Evolutionary conservation across 163 green algal genomes (phyloP).

Genomic region (Scenedesmus sp.): DNA sequence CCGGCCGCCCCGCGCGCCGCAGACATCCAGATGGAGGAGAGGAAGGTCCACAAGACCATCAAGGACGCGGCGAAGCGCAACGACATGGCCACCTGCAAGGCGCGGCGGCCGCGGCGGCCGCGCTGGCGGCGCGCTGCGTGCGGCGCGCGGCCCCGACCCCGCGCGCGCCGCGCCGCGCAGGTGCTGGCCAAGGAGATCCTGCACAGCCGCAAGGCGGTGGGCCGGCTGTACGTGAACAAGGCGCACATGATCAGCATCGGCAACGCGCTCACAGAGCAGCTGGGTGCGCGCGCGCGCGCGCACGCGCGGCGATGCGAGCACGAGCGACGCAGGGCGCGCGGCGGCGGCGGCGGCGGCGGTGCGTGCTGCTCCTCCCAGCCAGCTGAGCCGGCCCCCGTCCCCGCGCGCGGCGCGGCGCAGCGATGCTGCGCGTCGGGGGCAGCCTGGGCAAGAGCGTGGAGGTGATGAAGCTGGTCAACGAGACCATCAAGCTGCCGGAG

Average conservation of each 20-base stretch:
- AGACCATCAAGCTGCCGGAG: slow-evolving; percentile 83
- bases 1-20: slow-evolving; percentile 2
- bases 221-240: slow-evolving; percentile 89
- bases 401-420: slow-evolving; percentile 56
- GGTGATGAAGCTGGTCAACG: slow-evolving; percentile 92
- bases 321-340: neutral
- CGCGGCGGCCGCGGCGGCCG: slow-evolving; percentile 31
- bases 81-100: slow-evolving; percentile 77
- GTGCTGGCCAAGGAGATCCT: slow-evolving; percentile 93
- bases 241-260: slow-evolving; percentile 91
- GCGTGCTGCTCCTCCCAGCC: too few species aligned
- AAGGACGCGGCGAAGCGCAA: slow-evolving; percentile 82
- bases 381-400: too few species aligned
- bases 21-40: slow-evolving; percentile 87
- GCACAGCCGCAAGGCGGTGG: slow-evolving; percentile 73
- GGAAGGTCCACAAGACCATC: slow-evolving; percentile 82
- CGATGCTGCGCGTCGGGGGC: slow-evolving; percentile 79
- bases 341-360: neutral
- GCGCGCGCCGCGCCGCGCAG: slow-evolving; percentile 47
- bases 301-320: neutral
- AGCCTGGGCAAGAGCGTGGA: slow-evolving; percentile 88
- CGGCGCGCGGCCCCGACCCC: too few species aligned
- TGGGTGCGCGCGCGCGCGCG: slow-evolving; percentile 62
- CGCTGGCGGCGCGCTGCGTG: too few species aligned
- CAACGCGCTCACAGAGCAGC: slow-evolving; percentile 87